Evolutionary conservation across 257 asterid species (phyloP).

Genomic region (Solanum microdontum): DNA sequence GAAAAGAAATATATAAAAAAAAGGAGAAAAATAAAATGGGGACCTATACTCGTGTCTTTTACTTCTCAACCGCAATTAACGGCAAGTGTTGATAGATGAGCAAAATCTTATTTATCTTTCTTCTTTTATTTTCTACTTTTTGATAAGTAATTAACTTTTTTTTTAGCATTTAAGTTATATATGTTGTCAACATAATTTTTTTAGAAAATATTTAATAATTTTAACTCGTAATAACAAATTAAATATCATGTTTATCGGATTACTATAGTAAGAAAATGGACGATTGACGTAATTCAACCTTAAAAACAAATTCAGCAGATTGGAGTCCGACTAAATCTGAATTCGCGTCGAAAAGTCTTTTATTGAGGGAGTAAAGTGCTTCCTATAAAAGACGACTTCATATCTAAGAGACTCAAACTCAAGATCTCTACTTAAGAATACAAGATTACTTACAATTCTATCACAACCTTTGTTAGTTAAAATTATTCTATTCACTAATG

Average conservation of each 20-base stretch:
- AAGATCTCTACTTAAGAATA: no score
- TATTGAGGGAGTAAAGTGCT: background rate
- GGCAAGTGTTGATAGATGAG: slow-evolving; percentile 24
- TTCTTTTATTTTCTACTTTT: background rate
- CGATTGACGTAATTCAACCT: accelerated
- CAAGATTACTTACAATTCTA: accelerated
- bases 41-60: slow-evolving; percentile 26
- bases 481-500: no score
- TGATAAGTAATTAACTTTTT: background rate
- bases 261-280: background rate
- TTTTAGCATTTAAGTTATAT: background rate
- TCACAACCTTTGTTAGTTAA: no score
- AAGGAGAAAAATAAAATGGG: background rate
- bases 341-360: accelerated
- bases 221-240: background rate
- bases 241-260: background rate
- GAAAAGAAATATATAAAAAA: slow-evolving; percentile 7
- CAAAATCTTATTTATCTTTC: background rate
- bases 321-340: no score
- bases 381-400: no score
- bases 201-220: background rate
- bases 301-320: no score
- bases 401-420: no score
- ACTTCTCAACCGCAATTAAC: slow-evolving; percentile 80
- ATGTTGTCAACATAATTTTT: background rate